Evolutionary conservation across 306 rosid genomes (phyloP), one percentile per base, ranked within the genome.

Genomic region (Quercus glauca): DNA sequence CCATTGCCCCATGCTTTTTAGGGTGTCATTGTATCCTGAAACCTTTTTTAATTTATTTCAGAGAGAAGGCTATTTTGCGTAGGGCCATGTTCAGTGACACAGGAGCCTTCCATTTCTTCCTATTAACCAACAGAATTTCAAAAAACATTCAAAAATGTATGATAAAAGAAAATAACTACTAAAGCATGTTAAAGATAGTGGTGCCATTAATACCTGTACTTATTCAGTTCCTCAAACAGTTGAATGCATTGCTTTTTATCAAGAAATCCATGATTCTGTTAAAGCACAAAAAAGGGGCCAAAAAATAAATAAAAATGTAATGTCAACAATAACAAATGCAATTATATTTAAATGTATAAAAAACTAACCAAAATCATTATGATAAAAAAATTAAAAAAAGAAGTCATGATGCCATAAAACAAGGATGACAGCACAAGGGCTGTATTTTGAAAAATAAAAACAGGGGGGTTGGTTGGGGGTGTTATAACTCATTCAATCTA

Each of bases 211-310:
- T 88, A 95, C 99, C 99, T 93, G 88, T 95, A 95, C 53, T 89
- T 90, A 83, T 90, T 86, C 79, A 95, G 80, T 84, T 93, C 98
- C 87, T 91, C 91, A 81, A 95, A 89, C 26, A 95, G 96, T 77
- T 57, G 71, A 74, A 93, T 92, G 87, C 97, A 93, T 78, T 95
- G 96, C 51, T 80, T 85, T 84, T 93, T 90, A 75, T 89, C 85
- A 76, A 95, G 88, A 86, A 9, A 67, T 76, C 87, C 89, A 84
- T 3, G 72, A 52, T 85, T 85, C 99, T 95, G 92, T 55, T 58
- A 25, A 14, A 82, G 76, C 74, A 86, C 61, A 85, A 72, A 87
- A 67, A 65, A 81, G 25, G 58, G 76, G 63, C 53, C 75, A 69
- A 65, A 84, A 79, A 63, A 69, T 14, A 56, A 74, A 72, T 60